Base-by-base conservation (phyloP, 2,329 filamentous ascomycete genomes). In the Sporothrix pallida region DNA sequence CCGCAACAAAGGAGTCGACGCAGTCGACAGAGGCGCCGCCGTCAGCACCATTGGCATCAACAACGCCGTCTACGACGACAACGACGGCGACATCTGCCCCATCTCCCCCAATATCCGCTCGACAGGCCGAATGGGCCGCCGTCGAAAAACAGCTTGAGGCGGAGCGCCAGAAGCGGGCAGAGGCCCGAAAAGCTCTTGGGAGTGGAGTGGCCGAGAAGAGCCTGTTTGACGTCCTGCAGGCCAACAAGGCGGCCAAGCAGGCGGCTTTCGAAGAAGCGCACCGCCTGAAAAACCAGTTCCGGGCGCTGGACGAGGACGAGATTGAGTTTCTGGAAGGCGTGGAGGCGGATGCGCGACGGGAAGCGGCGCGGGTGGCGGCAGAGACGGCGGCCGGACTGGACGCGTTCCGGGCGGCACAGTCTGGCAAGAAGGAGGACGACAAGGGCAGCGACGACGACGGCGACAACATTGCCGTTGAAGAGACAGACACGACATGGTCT, bases 241-340 rank as follows among this genome's bases (percentile, higher is more conserved):
- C 91, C 60, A 96, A 96, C 82, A 95, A 95, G 88, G 92, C 90
- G 76, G 92, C 92, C 74, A 95, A 95, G 82, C 92, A 95, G 83
- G 92, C 93, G 23, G 92, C 91, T 9, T 94, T 94, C 80, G 93
- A 94, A 80, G 93, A 95, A 81, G 86, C 90, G 76, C 87, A 87
- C 76, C 87, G 87, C 76, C 84, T 95, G 71, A 88, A 89, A 79
- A 93, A 95, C 78, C 93, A 95, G 83, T 95, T 94, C 80, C 88
- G 91, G 54, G 86, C 91, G 2, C 86, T 96, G 44, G 91, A 95
- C 79, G 92, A 94, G 74, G 92, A 94, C 79, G 93, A 95, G 83
- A 86, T 92, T 70, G 92, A 92, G 23, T 95, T 94, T 77, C 82
- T 96, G 70, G 89, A 91, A 65, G 87, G 87, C 63, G 85, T 92